phyloP scores from a whole-genome alignment of 176 grass and related monocot species.

The maize (Zea mays) region Zm-B73-REFERENCE-NAM-5.0 NC_050099.1:16064501-16065000 shows the following conservation, averaged over 20 bases:
- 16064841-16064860: neutral
- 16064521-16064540: constrained; percentile 75
- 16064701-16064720: neutral
- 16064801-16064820: neutral
- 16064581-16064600: constrained; percentile 38
- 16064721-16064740: constrained; percentile 18
- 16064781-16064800: neutral
- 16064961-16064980: neutral
- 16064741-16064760: constrained; percentile 18
- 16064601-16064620: constrained; percentile 10
- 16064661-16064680: neutral
- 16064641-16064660: constrained; percentile 24
- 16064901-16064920: neutral
- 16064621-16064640: constrained; percentile 1
- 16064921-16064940: neutral
- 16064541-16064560: constrained; percentile 83
- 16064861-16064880: neutral
- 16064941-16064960: neutral
- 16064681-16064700: constrained; percentile 25
- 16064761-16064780: constrained; percentile 14
- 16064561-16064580: constrained; percentile 47
- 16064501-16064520: constrained; percentile 60
- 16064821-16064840: neutral
- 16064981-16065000: neutral
- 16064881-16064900: neutral